phyloP scores from a whole-genome alignment of 257 asterid species.

The Cruciata laevipes region DNA sequence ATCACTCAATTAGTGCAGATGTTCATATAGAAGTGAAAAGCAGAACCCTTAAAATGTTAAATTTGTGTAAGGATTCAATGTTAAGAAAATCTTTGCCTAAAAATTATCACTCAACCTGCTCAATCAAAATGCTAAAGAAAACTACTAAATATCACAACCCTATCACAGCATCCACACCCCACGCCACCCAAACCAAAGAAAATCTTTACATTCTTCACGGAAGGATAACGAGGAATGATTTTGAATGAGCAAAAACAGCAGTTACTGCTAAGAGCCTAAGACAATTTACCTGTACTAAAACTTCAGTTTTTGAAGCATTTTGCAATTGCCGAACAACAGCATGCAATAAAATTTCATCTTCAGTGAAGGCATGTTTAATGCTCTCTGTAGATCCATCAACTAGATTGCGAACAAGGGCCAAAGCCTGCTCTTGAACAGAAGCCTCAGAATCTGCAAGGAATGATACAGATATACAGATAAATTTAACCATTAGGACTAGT shows the following conservation, averaged over 20 bases:
- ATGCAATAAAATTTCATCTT: constrained; percentile 53
- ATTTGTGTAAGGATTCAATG: not conserved
- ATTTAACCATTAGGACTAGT: not conserved
- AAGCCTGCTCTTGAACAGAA: constrained; percentile 81
- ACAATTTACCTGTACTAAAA: constrained; percentile 62
- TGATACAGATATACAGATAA: constrained; percentile 21
- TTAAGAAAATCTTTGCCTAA: not conserved
- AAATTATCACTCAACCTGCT: not conserved
- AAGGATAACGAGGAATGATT: not conserved
- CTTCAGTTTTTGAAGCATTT: constrained; percentile 52
- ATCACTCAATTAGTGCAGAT: not conserved
- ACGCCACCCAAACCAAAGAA: not conserved
- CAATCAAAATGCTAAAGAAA: not conserved
- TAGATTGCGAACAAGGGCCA: constrained; percentile 71
- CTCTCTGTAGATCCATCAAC: constrained; percentile 66
- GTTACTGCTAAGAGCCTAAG: not conserved
- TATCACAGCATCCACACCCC: not conserved
- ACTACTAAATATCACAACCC: not conserved
- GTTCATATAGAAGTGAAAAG: not conserved
- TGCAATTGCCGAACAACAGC: constrained; percentile 64
- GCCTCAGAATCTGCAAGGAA: constrained; percentile 67
- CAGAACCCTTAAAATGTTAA: not conserved
- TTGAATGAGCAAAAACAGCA: constrained; percentile 6
- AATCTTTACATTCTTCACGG: too few species aligned
- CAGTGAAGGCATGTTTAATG: constrained; percentile 56